Evolutionary conservation across 345 rosid genomes (phyloP).

Genomic region (Lagerstroemia speciosa): DNA sequence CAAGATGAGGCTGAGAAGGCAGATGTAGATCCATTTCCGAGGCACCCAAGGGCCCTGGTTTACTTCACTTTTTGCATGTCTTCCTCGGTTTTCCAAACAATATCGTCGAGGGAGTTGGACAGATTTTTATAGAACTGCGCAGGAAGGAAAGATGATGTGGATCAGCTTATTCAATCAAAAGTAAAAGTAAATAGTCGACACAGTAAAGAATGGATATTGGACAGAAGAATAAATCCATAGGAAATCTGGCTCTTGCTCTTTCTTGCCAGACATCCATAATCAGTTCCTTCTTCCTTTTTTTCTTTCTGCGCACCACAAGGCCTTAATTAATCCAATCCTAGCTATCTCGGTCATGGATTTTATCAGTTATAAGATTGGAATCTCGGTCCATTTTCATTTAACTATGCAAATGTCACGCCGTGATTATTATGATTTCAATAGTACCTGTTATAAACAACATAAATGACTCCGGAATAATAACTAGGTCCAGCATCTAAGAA

Average conservation of each 20-base stretch:
- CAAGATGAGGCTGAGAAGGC: background rate
- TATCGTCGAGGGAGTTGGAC: conserved; percentile 13
- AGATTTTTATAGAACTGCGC: conserved; percentile 20
- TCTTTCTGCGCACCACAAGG: too few species aligned
- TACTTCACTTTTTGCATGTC: conserved; percentile 15
- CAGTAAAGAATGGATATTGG: too few species aligned
- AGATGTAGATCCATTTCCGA: background rate
- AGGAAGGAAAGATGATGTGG: background rate
- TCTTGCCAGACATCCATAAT: background rate
- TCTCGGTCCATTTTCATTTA: too few species aligned
- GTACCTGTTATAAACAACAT: too few species aligned
- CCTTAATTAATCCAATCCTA: too few species aligned
- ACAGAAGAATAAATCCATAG: background rate
- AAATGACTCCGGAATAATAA: too few species aligned
- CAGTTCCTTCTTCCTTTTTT: too few species aligned
- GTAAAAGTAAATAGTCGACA: background rate
- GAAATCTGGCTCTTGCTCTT: background rate
- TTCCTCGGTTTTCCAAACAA: conserved; percentile 22
- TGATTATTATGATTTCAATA: too few species aligned
- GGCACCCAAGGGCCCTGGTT: background rate
- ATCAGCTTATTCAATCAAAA: background rate
- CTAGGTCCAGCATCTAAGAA: too few species aligned
- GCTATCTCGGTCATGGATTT: too few species aligned
- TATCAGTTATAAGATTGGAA: too few species aligned
- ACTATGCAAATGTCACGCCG: too few species aligned